phyloP scores from a whole-genome alignment of 208 protist genomes.

The Leishmania tropica region DNA sequence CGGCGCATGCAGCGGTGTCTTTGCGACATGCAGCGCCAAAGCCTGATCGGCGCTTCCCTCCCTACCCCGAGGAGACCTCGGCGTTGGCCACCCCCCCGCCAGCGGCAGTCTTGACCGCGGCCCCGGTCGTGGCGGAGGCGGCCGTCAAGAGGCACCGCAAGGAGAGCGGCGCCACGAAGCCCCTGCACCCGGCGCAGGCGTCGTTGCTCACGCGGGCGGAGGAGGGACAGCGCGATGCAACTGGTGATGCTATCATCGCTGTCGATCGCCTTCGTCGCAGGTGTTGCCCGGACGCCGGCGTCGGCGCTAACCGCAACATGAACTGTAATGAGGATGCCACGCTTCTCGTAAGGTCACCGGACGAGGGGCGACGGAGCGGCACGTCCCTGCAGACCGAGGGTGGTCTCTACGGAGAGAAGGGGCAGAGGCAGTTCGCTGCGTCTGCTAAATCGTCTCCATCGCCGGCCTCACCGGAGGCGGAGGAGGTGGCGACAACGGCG shows the following conservation, averaged over 20 bases:
- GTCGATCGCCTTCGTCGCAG: neutral
- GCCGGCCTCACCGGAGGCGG: slow-evolving; percentile 5
- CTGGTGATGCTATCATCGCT: neutral
- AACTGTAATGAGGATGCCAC: neutral
- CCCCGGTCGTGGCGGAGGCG: slow-evolving; percentile 5
- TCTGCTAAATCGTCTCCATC: slow-evolving; percentile 22
- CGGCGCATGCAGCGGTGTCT: neutral
- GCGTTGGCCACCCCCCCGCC: neutral
- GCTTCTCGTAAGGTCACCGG: neutral
- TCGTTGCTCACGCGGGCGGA: neutral
- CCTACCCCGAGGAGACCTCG: neutral
- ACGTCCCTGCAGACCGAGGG: neutral
- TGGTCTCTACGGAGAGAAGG: neutral
- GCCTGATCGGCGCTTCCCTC: neutral
- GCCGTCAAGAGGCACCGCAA: slow-evolving; percentile 7
- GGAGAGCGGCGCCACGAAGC: neutral
- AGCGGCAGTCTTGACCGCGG: neutral
- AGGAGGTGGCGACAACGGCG: neutral
- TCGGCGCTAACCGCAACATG: neutral
- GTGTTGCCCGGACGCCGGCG: neutral
- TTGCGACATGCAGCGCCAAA: neutral
- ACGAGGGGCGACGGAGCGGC: neutral
- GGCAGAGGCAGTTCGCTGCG: neutral
- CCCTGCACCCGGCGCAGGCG: neutral
- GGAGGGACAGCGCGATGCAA: neutral